These are phyloP conservation scores for Elymus sibiricus DNA, from an alignment of 176 grass and related monocot genomes.

Conservation along the genomic window DNA sequence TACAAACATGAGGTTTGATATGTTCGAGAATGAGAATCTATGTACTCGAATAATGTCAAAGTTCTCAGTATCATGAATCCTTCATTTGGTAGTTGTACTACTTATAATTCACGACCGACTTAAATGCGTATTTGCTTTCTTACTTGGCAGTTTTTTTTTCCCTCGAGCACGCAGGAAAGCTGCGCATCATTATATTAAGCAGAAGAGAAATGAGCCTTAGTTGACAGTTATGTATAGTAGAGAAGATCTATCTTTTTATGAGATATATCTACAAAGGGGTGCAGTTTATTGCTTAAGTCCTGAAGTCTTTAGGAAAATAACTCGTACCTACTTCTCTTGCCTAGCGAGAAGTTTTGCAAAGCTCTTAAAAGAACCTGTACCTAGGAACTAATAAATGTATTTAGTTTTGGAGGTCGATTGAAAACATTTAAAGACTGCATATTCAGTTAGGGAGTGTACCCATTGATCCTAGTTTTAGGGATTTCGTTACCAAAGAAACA, in stretches of 20 bases:
- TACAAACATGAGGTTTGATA: background rate
- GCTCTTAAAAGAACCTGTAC: background rate
- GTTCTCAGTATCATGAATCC: conserved; percentile 7
- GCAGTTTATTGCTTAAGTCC: background rate
- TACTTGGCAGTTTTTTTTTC: no score
- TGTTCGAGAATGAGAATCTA: background rate
- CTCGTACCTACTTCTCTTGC: background rate
- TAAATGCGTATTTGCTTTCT: background rate
- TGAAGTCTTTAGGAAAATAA: background rate
- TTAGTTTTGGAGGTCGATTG: background rate
- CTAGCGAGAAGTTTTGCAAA: background rate
- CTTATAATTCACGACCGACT: background rate
- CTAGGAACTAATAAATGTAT: background rate
- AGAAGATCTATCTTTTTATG: background rate
- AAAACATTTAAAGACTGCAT: background rate
- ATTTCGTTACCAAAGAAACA: background rate
- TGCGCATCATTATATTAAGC: no score
- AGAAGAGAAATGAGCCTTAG: background rate
- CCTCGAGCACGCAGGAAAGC: no score
- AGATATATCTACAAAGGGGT: background rate
- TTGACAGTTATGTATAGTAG: background rate
- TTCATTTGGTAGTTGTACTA: background rate
- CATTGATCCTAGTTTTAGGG: conserved; percentile 1
- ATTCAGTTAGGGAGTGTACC: background rate
- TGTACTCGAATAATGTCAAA: background rate